Evolutionary conservation across 140 eudicot genomes (phyloP), one percentile per base, ranked within the genome.

Genomic region (Senecio squalidus): DNA sequence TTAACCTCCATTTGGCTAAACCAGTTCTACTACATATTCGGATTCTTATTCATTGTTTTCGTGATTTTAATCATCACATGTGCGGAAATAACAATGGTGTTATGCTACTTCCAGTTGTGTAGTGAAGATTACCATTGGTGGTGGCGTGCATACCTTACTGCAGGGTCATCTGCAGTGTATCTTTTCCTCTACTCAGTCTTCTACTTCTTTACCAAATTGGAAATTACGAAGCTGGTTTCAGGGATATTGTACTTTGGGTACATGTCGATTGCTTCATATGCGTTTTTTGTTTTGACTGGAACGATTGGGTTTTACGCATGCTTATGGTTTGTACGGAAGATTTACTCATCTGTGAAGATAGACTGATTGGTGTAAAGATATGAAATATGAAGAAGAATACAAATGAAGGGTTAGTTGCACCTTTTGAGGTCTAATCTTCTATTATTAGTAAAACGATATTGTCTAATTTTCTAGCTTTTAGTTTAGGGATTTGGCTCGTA

Each of bases 101-200:
- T 86, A 50, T 82, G 95, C 69, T 86, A 86, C 71, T 86, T 86
- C 73, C 95, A 86, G 72, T 28, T 87, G 73, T 88, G 96, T 60
- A 88, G 94, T 59, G 96, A 88, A 67, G 96, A 88, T 39, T 88
- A 88, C 70, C 59, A 88, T 24, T 88, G 96, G 96, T 88, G 96
- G 96, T 88, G 96, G 96, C 70, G 96, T 55, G 84, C 96, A 14
- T 88, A 88, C 49, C 72, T 88, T 39, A 88, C 94, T 0, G 86
- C 96, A 3, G 96, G 96, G 13, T 88, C 90, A 50, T 88, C 94
- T 4, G 96, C 96, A 10, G 14, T 84, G 20, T 88, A 88, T 67
- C 85, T 88, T 20, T 88, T 88, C 64, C 82, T 88, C 14, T 88
- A 88, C 87, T 88, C 94, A 1, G 57, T 76, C 25, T 88, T 88